These are phyloP conservation scores for Chlorella vulgaris DNA, from an alignment of 139 green algal genomes.

Conservation along the genomic window DNA sequence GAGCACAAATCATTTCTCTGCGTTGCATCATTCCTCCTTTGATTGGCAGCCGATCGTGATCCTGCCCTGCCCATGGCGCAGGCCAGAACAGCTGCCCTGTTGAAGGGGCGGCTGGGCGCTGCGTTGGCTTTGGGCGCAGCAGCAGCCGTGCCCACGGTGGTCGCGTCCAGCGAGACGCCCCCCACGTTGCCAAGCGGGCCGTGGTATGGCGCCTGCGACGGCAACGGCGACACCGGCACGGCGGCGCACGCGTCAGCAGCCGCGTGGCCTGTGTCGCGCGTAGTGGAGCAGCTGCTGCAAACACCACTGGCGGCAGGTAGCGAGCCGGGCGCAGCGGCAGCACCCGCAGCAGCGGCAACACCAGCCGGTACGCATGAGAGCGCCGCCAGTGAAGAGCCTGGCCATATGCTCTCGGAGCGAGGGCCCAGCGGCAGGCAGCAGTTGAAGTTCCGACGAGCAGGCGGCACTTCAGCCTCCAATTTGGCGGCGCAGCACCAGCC, in stretches of 20 bases:
- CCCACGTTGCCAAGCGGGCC: not conserved
- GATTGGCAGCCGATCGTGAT: too few species aligned
- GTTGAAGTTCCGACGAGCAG: not conserved
- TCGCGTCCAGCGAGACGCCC: not conserved
- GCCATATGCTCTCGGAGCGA: too few species aligned
- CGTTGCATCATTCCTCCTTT: too few species aligned
- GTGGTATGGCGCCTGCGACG: not conserved
- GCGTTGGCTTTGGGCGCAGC: not conserved
- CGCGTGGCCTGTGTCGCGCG: conserved; percentile 10
- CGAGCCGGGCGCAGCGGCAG: not conserved
- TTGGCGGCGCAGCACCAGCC: not conserved
- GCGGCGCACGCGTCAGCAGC: not conserved
- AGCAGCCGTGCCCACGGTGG: conserved; percentile 3
- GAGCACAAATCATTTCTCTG: too few species aligned
- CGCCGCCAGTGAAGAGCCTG: too few species aligned
- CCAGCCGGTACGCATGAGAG: too few species aligned
- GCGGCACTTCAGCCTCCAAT: not conserved
- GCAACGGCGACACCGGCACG: not conserved
- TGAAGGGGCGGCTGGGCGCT: not conserved
- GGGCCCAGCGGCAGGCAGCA: too few species aligned
- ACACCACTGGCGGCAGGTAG: not conserved
- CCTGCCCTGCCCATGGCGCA: too few species aligned
- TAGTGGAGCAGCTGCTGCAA: not conserved
- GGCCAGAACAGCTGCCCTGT: not conserved
- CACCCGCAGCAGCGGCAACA: too few species aligned